Base-by-base conservation (phyloP, 208 protist species). In the Trichomonas gallinae region DNA sequence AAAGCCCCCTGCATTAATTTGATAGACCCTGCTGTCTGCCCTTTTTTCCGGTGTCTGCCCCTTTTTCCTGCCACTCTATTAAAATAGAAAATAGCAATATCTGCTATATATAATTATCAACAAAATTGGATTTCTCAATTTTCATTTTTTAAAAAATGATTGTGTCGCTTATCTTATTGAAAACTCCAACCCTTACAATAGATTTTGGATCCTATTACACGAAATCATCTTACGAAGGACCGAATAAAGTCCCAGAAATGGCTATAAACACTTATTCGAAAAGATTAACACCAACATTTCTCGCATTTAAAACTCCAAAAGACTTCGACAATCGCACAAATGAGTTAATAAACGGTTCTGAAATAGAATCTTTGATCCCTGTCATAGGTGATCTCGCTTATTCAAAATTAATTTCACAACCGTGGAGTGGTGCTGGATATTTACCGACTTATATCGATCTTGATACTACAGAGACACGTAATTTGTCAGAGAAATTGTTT, bases 131-230 rank as follows among this genome's bases (percentile, higher is more conserved):
- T 15, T 51, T 51, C 13, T 13, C 9, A 51, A 13, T 15, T 82
- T 82, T 23, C 15, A n/a, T 21, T 36, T 82, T 82, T 82, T 36
- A 82, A 82, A 9, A 15, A 11, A 85, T 44, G 26, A 85, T 85
- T 15, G 4, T 85, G 36, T 85, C 81, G 26, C 21, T 89, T 44
- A 31, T 89, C 4, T 15, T 89, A 3, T 40, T 89, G 40, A 46
- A 44, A 26, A 38, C 11, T 51, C 21, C 21, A n/a, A 17, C 44
- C 0, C 40, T 23, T 15, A 31, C 87, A 8, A 51, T 93, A 17
- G 87, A 93, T 51, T 17, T 93, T 21, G 87, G 87, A 38, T 93
- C 87, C 36, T 93, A 48, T 93, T 93, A 38, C 45, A 93, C 87
- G 10, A 93, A 93, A 93, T 8, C 87, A 2, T 0, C 87, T 31